Evolutionary conservation across 768 basidiomycete species (phyloP).

Genomic region (Hydnum rufescens): DNA sequence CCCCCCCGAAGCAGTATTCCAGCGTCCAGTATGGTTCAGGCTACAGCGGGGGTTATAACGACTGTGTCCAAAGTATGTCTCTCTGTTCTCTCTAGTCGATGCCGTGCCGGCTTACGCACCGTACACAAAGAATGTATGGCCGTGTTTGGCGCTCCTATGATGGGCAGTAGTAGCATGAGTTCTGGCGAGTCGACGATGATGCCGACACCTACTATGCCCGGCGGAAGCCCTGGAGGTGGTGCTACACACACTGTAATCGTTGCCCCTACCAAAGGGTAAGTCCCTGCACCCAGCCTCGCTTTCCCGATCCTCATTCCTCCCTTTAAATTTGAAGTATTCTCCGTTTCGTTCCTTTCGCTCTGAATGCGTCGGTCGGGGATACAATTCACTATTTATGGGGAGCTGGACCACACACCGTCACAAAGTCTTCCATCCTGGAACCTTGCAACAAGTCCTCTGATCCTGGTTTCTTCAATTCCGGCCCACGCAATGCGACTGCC

Average conservation of each 20-base stretch:
- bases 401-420: slow-evolving; percentile 66
- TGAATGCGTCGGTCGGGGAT: slow-evolving; percentile 60
- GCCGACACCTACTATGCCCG: slow-evolving; percentile 14
- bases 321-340: slow-evolving; percentile 24
- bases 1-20: background rate
- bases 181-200: slow-evolving; percentile 16
- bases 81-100: background rate
- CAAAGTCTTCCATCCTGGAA: slow-evolving; percentile 44
- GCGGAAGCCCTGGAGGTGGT: slow-evolving; percentile 26
- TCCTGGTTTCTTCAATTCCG: slow-evolving; percentile 36
- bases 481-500: slow-evolving; percentile 41
- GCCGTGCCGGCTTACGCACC: background rate
- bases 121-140: slow-evolving; percentile 29
- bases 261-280: slow-evolving; percentile 44
- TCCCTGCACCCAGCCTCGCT: background rate
- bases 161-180: too few relatives aligned
- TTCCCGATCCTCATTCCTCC: background rate
- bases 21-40: slow-evolving; percentile 4
- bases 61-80: slow-evolving; percentile 48
- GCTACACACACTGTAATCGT: slow-evolving; percentile 59
- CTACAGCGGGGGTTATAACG: slow-evolving; percentile 27
- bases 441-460: slow-evolving; percentile 57
- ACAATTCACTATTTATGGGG: slow-evolving; percentile 55
- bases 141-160: slow-evolving; percentile 28
- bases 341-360: slow-evolving; percentile 52